Evolutionary conservation across 2,329 filamentous ascomycete species (phyloP).

Genomic region (Samsoniella hepiali): DNA sequence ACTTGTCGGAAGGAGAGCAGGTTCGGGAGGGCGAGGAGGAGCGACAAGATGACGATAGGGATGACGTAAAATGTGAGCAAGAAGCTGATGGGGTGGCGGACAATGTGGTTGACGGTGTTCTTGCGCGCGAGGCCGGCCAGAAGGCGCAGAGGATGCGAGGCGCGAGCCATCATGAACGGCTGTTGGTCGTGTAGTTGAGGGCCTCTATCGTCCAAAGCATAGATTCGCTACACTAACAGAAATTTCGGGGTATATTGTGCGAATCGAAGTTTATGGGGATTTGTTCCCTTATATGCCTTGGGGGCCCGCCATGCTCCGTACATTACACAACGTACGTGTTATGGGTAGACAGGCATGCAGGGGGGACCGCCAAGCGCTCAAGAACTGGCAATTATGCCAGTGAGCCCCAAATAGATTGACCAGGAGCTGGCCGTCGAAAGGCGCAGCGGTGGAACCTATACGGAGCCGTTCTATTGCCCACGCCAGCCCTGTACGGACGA

Average conservation of each 20-base stretch:
- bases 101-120: constrained; percentile 25
- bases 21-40: constrained; percentile 28
- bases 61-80: constrained; percentile 26
- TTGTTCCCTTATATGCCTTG: not conserved
- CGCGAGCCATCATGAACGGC: not conserved
- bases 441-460: not conserved
- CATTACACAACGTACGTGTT: not conserved
- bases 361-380: not conserved
- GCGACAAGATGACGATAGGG: constrained; percentile 29
- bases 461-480: not conserved
- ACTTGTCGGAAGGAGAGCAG: constrained; percentile 21
- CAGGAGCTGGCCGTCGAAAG: not conserved
- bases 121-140: constrained; percentile 24
- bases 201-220: not conserved
- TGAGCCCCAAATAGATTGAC: not conserved
- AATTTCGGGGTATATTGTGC: not conserved
- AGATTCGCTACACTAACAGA: not conserved
- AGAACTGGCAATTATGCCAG: not conserved
- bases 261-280: not conserved
- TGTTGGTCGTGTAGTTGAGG: not conserved
- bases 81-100: constrained; percentile 25
- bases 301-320: not conserved
- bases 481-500: not conserved
- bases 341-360: not conserved
- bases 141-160: constrained; percentile 4